Conservation (phyloP, 2,329 filamentous ascomycete genomes). For the Colletotrichum cereale region DNA sequence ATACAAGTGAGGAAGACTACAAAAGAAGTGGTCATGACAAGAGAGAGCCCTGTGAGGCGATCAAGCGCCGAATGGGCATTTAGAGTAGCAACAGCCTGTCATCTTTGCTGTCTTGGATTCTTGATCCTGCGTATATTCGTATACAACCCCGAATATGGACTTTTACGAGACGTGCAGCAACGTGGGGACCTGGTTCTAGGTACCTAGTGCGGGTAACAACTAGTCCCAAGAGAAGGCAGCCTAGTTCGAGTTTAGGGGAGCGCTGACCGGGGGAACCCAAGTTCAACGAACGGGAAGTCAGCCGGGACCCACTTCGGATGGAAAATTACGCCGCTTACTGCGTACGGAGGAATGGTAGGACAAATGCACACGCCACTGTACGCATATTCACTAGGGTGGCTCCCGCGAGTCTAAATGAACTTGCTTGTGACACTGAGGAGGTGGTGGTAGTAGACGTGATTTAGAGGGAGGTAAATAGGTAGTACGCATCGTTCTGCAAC, state of each 20-base stretch:
- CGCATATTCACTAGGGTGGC: constrained; percentile 8
- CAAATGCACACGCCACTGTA: constrained; percentile 5
- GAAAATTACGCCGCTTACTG: constrained; percentile 27
- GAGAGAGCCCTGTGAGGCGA: not conserved
- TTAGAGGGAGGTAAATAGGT: too few relatives aligned
- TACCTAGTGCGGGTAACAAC: not conserved
- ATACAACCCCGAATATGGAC: not conserved
- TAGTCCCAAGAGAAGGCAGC: not conserved
- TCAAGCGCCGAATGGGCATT: not conserved
- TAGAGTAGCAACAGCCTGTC: not conserved
- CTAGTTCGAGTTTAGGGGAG: not conserved
- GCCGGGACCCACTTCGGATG: constrained; percentile 27
- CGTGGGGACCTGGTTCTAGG: too few relatives aligned
- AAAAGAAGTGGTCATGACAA: not conserved
- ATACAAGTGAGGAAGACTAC: not conserved
- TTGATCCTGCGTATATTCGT: not conserved
- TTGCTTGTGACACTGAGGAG: not conserved
- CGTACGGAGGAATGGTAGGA: constrained; percentile 7
- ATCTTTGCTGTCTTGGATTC: not conserved
- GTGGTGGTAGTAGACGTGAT: too few relatives aligned
- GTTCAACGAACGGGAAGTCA: constrained; percentile 27
- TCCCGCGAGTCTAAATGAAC: constrained; percentile 19
- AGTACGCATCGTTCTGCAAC: not conserved
- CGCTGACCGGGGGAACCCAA: constrained; percentile 3
- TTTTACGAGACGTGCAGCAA: constrained; percentile 26